Evolutionary conservation across 257 asterid species (phyloP), one percentile per base, ranked within the genome.

Genomic region (Gentiana straminea): DNA sequence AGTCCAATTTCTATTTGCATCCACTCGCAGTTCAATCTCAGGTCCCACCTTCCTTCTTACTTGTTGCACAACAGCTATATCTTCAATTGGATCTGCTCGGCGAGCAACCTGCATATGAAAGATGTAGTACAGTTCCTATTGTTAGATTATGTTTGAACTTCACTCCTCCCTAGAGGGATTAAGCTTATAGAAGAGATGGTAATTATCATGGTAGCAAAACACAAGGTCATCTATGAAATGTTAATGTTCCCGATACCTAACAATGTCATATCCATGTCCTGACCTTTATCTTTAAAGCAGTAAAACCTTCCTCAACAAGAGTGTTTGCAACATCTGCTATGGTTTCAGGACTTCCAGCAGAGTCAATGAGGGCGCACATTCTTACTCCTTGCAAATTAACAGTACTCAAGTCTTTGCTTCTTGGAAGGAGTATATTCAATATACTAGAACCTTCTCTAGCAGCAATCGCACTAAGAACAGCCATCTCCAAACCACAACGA

Each of bases 401-500:
- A 24, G 24, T 24, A 58, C 15, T 52, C 52, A 72, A 49, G 55
- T 73, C 80, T 67, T 65, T 77, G 49, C 48, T 68, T 58, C 68
- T 60, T 35, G 84, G 93, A 55, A 59, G 65, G 65, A 92, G 81
- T 73, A 81, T 62, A 64, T 88, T 76, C 67, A 85, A 67, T 58
- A 92, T 58, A 69, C 70, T 75, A 75, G 83, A 69, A 54, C 78
- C 81, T 55, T 80, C 77, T 64, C 72, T 63, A 62, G 84, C 79
- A 49, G 95, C 93, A 64, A 92, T 81, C 9, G 94, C 91, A 73
- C 78, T 77, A 52, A 92, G 95, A 63, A 92, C 55, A 72, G 99
- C 97, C 93, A 83, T 85, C 81, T 92, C 99, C 63, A 92, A 64
- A 52, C 99, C 99, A 35, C 96, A 92, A 64, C 99, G 75, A 51